Percentiles rank a stretch among this genome's conserved stretches.
Evolutionary conservation across 2,329 filamentous ascomycete species (phyloP).

Genomic region (Fusarium tanahbumbuense): DNA sequence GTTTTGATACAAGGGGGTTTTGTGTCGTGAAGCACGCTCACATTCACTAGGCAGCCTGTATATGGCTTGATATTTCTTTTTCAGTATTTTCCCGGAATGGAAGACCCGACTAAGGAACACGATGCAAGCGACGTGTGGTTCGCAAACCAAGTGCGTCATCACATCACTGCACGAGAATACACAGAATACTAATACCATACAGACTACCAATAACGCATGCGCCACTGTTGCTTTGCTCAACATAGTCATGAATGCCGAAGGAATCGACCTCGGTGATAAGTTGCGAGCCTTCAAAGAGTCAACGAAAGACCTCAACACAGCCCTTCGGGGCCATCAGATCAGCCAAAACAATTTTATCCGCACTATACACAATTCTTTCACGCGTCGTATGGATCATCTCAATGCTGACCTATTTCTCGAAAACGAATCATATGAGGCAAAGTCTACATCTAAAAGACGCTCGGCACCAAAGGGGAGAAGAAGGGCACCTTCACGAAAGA

Average conservation of each 20-base stretch:
- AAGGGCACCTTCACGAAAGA: slow-evolving; percentile 44
- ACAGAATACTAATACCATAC: slow-evolving; percentile 14
- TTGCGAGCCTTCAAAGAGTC: slow-evolving; percentile 78
- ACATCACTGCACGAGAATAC: not conserved
- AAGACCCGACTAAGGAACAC: slow-evolving; percentile 65
- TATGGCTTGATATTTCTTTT: slow-evolving; percentile 93
- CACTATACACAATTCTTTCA: slow-evolving; percentile 87
- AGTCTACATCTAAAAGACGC: slow-evolving; percentile 49
- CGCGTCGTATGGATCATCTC: slow-evolving; percentile 80
- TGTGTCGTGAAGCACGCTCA: slow-evolving; percentile 17
- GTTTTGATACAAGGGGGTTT: slow-evolving; percentile 23
- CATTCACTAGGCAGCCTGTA: slow-evolving; percentile 71
- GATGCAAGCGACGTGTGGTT: slow-evolving; percentile 81
- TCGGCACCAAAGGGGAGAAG: slow-evolving; percentile 53
- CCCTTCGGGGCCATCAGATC: slow-evolving; percentile 80
- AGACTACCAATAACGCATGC: slow-evolving; percentile 87
- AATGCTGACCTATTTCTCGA: slow-evolving; percentile 75
- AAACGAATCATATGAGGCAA: slow-evolving; percentile 61
- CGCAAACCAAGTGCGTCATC: slow-evolving; percentile 78
- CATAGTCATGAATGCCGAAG: slow-evolving; percentile 85
- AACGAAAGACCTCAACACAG: slow-evolving; percentile 75
- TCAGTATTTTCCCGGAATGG: slow-evolving; percentile 69
- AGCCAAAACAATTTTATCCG: slow-evolving; percentile 81
- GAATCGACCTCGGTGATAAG: slow-evolving; percentile 74
- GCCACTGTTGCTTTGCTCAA: slow-evolving; percentile 94